Evolutionary conservation across 2,329 filamentous ascomycete species (phyloP), one percentile per base, ranked within the genome.

Genomic region (Stagonosporopsis chrysanthemi): DNA sequence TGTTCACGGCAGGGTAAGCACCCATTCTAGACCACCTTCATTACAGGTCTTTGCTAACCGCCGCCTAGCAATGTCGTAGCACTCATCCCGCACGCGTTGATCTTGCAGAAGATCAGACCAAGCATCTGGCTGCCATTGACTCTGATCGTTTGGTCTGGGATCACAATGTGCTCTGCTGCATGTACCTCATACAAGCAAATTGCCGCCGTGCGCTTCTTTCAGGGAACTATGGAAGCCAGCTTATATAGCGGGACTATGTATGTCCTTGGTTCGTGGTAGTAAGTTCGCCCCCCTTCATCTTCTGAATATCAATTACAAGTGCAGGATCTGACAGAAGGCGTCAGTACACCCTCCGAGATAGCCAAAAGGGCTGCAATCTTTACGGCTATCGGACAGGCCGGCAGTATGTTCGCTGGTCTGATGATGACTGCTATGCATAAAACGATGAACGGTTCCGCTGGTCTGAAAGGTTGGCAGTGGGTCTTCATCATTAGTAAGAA

Each of bases 391-490:
- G 68, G 66, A 8, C 65, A 67, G 26, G 49, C 58, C 0, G 68
- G 68, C 6, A 70, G 62, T 24, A 70, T 70, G 68, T 69, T 68
- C 52, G 65, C 68, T 2, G 68, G 68, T 15, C 43, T 64, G 6
- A 69, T 70, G 67, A 69, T 68, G 67, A 65, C 65, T 24, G 66
- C 67, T 5, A 68, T 69, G 53, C 56, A 67, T 38, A 56, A 69
- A 42, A 63, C 58, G 4, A 67, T 69, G 63, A 42, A 69, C 14
- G 66, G 65, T 2, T 47, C 31, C 19, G 50, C 31, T n/a, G 62
- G 61, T 0, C 44, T 70, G 19, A 60, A 57, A 4, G 67, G 66
- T 6, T 70, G 67, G 67, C 66, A 68, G 44, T 70, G 67, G 66
- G 65, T 70, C 1, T 70, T 69, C 40, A 28, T 70, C 6, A 60